Evolutionary conservation across 2,329 filamentous ascomycete genomes (phyloP), one percentile per base, ranked within the genome.

Genomic region (Cordyceps militaris): DNA sequence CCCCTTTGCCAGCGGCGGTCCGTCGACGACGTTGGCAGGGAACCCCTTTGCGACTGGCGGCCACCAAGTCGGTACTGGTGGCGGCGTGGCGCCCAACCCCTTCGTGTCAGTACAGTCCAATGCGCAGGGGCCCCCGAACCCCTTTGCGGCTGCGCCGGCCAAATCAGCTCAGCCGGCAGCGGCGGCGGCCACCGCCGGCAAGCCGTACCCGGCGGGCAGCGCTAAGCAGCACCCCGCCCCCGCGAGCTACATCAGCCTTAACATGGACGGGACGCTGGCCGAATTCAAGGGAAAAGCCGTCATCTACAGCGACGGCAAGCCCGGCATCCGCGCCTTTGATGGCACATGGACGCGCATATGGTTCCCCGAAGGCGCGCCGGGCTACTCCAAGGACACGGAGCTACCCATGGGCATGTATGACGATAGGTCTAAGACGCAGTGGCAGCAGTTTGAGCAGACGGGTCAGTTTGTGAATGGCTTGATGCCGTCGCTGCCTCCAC

Each of bases 401-500:
- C 71, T 82, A 2, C 78, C 78, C 0, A 70, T 76, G 1, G 79
- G 81, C 7, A 60, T 67, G 38, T 89, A 89, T 61, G 79, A 82
- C 21, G 78, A 84, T 2, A 79, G 78, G 58, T 79, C 82, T 21
- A 82, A 82, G 66, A 77, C 76, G 38, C 79, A 83, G 47, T 96
- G 92, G 73, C 74, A 76, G 59, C 76, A 79, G 46, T 85, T 91
- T 67, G 75, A 79, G 47, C 76, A 83, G 61, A 82, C 81, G 21
- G 89, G 89, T 0, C 71, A 69, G 32, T 96, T 96, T 69, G 78
- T 81, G 43, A 83, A 84, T 36, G 87, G 86, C 0, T 65, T 85
- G 7, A 87, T 96, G 74, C 92, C 92, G 0, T 79, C 87, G 64
- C 74, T 91, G 47, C 89, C 92, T 21, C 92, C 92, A 0, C 86